Evolutionary conservation across 169 alveolate species (phyloP).

Genomic region (Plasmodium knowlesi): DNA sequence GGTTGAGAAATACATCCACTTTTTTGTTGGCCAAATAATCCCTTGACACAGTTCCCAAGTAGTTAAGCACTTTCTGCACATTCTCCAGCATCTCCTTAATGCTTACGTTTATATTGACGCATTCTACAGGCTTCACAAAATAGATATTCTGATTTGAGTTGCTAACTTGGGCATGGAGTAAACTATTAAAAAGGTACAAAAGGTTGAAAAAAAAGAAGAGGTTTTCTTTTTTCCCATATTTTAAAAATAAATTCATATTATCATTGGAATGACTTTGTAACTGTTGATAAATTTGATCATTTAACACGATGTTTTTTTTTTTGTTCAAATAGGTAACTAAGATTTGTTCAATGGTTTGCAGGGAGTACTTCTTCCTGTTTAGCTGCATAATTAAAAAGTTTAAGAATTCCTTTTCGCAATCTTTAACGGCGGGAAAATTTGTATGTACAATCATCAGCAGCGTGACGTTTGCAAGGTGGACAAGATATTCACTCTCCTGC

Average conservation of each 20-base stretch:
- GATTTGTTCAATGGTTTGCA: conserved; percentile 3
- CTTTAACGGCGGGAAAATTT: conserved; percentile 27
- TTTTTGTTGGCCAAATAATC: conserved; percentile 18
- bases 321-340: conserved; percentile 38
- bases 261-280: conserved; percentile 26
- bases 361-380: neutral
- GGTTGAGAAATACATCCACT: conserved; percentile 4
- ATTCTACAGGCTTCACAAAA: conserved; percentile 3
- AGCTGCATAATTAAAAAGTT: conserved; percentile 62
- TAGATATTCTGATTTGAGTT: conserved; percentile 8
- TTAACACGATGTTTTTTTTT: conserved; percentile 31
- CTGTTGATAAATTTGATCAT: conserved; percentile 49
- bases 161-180: conserved; percentile 4
- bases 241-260: conserved; percentile 66
- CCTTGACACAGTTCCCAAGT: conserved; percentile 4
- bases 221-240: conserved; percentile 57
- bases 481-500: neutral
- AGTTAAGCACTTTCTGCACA: conserved; percentile 27
- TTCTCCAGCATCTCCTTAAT: conserved; percentile 19
- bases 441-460: conserved; percentile 6
- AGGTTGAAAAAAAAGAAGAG: conserved; percentile 36
- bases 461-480: neutral
- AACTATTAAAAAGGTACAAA: conserved; percentile 2
- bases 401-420: conserved; percentile 49
- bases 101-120: conserved; percentile 32